A percentile compares a stretch with the other conserved stretches of the same genome.
These are phyloP conservation scores for Rhizophlyctis rosea DNA, from an alignment of 192 early-diverging fungal genomes.

Conservation along the genomic window DNA sequence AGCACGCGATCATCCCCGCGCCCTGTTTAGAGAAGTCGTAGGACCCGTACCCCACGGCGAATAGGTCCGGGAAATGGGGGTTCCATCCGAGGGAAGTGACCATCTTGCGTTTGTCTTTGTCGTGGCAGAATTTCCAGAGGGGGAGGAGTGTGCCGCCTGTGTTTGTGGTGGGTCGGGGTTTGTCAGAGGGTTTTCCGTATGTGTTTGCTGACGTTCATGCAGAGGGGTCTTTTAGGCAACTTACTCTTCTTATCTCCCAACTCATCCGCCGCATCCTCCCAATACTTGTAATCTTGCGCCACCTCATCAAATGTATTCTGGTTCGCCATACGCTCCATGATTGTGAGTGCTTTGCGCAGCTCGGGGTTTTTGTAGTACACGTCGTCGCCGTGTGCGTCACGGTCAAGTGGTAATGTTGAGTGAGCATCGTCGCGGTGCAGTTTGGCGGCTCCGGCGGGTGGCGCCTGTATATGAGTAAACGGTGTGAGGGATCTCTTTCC, in stretches of 20 bases:
- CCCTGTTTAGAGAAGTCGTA: constrained; percentile 62
- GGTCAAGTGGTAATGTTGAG: constrained; percentile 37
- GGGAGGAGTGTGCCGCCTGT: constrained; percentile 52
- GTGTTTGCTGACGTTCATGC: background rate
- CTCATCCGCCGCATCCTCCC: constrained; percentile 64
- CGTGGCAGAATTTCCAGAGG: constrained; percentile 58
- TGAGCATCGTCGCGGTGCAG: constrained; percentile 58
- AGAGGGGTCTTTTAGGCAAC: background rate
- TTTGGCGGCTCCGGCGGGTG: constrained; percentile 39
- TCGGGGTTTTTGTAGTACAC: constrained; percentile 59
- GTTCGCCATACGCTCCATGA: constrained; percentile 63
- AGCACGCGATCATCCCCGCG: constrained; percentile 59
- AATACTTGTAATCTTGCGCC: constrained; percentile 63
- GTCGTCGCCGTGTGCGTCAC: constrained; percentile 55
- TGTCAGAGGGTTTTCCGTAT: no score
- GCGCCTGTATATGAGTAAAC: background rate
- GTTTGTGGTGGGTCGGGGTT: no score
- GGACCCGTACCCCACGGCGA: constrained; percentile 61
- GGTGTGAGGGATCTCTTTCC: background rate
- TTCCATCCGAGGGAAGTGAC: constrained; percentile 60
- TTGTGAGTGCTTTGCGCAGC: constrained; percentile 50
- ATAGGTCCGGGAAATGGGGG: constrained; percentile 50
- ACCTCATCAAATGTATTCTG: constrained; percentile 68
- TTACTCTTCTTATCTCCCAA: constrained; percentile 41
- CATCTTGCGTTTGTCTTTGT: constrained; percentile 60